Evolutionary conservation across 2,329 filamentous ascomycete genomes (phyloP).

Genomic region (Neobulgaria alba): DNA sequence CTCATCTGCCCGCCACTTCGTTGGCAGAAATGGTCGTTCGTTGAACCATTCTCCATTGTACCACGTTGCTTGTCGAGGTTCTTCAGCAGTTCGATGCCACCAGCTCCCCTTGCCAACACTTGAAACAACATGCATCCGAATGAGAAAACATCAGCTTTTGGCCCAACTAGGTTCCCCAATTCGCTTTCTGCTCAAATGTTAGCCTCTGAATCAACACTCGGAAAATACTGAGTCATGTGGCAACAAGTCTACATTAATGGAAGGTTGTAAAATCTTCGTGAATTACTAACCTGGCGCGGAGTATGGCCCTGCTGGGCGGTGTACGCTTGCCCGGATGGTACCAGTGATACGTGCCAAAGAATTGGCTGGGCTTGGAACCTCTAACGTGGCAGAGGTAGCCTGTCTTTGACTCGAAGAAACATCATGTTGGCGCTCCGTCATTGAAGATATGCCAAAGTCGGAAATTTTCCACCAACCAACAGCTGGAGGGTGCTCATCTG

Average conservation of each 20-base stretch:
- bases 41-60: background rate
- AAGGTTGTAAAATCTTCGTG: background rate
- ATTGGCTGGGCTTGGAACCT: background rate
- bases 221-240: too few relatives aligned
- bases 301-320: conserved; percentile 1
- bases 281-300: conserved; percentile 1
- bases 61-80: background rate
- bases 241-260: background rate
- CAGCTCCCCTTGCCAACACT: background rate
- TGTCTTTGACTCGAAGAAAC: background rate
- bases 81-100: conserved; percentile 3
- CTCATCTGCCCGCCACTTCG: background rate
- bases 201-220: background rate
- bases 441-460: conserved; percentile 9
- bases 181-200: background rate
- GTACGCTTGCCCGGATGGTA: background rate
- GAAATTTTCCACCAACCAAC: conserved; percentile 9
- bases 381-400: background rate
- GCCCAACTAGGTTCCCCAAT: conserved; percentile 1
- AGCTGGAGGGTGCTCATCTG: background rate
- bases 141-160: conserved; percentile 3
- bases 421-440: conserved; percentile 1
- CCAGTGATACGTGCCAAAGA: conserved; percentile 1
- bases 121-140: conserved; percentile 6
- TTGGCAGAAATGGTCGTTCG: conserved; percentile 6